Evolutionary conservation across 805 yeast species (phyloP).

Genomic region (Sungouiozyma ichnusensis): DNA sequence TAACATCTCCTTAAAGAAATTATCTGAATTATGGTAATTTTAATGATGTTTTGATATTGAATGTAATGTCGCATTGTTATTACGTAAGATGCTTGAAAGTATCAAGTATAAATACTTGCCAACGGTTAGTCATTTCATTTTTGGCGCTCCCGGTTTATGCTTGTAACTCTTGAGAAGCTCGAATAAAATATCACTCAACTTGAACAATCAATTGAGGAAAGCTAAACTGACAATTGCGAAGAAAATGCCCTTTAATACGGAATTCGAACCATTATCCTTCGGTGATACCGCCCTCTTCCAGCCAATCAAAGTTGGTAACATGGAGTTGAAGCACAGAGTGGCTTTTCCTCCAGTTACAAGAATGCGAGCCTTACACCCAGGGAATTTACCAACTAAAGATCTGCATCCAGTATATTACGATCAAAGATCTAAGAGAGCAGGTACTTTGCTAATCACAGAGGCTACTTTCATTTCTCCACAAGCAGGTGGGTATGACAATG

Average conservation of each 20-base stretch:
- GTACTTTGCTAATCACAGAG: constrained; percentile 46
- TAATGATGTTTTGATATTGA: too few relatives aligned
- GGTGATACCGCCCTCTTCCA: constrained; percentile 30
- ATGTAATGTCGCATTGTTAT: too few relatives aligned
- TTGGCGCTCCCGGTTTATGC: too few relatives aligned
- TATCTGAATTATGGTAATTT: too few relatives aligned
- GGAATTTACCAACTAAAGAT: constrained; percentile 34
- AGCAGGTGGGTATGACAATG: constrained; percentile 32
- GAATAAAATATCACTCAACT: background rate
- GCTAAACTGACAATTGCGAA: background rate
- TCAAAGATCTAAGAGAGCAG: constrained; percentile 42
- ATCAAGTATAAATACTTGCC: too few relatives aligned
- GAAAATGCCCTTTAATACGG: constrained; percentile 14
- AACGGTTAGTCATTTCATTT: too few relatives aligned
- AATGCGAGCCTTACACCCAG: constrained; percentile 29
- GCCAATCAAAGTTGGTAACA: constrained; percentile 34
- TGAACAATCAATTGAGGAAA: background rate
- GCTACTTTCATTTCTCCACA: constrained; percentile 38
- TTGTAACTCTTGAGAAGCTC: too few relatives aligned
- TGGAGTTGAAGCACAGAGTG: constrained; percentile 27
- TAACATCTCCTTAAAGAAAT: too few relatives aligned
- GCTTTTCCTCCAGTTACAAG: constrained; percentile 37
- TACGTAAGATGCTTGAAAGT: too few relatives aligned
- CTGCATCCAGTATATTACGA: constrained; percentile 40
- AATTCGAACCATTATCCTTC: constrained; percentile 16